Evolutionary conservation across 2,329 filamentous ascomycete genomes (phyloP).

Genomic region (Botrytis squamosa): DNA sequence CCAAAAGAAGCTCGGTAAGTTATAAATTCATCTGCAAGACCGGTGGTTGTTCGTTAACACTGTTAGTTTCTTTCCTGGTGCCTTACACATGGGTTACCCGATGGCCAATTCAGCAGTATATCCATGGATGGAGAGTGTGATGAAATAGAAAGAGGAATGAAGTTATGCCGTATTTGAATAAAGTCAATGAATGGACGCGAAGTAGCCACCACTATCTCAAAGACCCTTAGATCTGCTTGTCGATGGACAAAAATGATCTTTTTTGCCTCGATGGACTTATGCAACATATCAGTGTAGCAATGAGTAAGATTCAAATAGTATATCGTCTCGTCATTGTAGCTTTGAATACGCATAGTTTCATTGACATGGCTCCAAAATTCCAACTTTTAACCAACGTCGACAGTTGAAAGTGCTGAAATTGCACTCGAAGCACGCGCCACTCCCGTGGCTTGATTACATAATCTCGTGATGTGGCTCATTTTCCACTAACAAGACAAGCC

Average conservation of each 20-base stretch:
- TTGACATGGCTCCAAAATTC: neutral
- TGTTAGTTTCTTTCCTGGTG: slow-evolving; percentile 52
- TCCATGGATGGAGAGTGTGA: slow-evolving; percentile 59
- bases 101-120: slow-evolving; percentile 56
- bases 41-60: neutral
- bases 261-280: neutral
- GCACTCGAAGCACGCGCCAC: neutral
- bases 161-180: neutral
- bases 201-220: neutral
- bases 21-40: neutral
- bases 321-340: neutral
- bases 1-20: slow-evolving; percentile 61
- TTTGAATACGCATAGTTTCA: neutral
- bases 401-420: neutral
- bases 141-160: slow-evolving; percentile 17
- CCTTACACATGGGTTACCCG: slow-evolving; percentile 68
- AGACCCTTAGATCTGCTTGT: neutral
- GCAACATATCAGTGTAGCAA: neutral
- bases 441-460: neutral
- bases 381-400: neutral
- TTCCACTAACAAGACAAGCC: neutral
- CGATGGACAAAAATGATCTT: neutral
- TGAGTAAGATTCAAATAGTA: neutral
- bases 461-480: neutral
- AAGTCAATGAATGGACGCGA: neutral